phyloP scores from a whole-genome alignment of 768 basidiomycete genomes.

The Termitomyces sp. region DNA sequence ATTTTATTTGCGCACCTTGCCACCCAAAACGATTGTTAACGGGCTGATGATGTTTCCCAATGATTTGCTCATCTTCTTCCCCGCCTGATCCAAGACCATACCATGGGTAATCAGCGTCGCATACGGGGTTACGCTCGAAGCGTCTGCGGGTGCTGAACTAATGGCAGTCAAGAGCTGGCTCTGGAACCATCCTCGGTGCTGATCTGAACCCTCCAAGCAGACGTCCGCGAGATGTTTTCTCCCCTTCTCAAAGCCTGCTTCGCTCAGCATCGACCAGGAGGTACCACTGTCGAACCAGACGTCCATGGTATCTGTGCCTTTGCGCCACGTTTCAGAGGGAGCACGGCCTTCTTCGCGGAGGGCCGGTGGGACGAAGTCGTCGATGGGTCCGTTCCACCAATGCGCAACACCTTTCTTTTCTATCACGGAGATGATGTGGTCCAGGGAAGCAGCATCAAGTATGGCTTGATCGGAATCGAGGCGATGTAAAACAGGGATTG shows the following conservation, averaged over 20 bases:
- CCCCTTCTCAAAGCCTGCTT: conserved; percentile 28
- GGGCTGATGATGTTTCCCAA: conserved; percentile 90
- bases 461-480: conserved; percentile 56
- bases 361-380: conserved; percentile 72
- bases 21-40: conserved; percentile 74
- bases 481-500: conserved; percentile 86
- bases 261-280: conserved; percentile 79
- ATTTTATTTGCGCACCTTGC: conserved; percentile 45
- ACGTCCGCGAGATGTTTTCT: conserved; percentile 66
- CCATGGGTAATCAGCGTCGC: conserved; percentile 88
- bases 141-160: conserved; percentile 36
- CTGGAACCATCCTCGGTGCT: conserved; percentile 99
- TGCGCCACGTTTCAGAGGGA: conserved; percentile 53
- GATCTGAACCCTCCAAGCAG: conserved; percentile 93
- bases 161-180: conserved; percentile 86
- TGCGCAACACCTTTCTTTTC: conserved; percentile 69
- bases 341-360: conserved; percentile 43
- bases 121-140: conserved; percentile 53
- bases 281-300: conserved; percentile 99
- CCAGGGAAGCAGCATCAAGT: conserved; percentile 60
- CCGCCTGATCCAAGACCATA: conserved; percentile 88
- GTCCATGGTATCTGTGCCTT: conserved; percentile 95
- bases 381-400: conserved; percentile 90
- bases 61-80: conserved; percentile 98
- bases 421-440: conserved; percentile 75